Evolutionary conservation across 306 rosid genomes (phyloP).

Genomic region (Pueraria montana): DNA sequence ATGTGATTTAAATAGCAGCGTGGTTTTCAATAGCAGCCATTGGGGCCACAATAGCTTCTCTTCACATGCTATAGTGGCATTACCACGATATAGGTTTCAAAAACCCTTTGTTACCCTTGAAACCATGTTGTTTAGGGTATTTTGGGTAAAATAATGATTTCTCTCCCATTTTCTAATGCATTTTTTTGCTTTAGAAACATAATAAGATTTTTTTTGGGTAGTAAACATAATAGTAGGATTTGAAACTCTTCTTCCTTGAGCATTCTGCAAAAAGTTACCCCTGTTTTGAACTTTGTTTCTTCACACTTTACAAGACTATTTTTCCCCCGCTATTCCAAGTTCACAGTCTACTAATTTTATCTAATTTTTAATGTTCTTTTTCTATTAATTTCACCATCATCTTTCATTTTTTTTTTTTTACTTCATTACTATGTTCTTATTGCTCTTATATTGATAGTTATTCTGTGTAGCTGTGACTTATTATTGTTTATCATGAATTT

Average conservation of each 20-base stretch:
- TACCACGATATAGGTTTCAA: neutral
- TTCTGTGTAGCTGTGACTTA: neutral
- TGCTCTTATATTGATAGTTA: neutral
- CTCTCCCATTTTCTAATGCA: neutral
- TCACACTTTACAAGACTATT: neutral
- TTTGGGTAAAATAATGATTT: neutral
- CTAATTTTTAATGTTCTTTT: neutral
- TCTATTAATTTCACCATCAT: neutral
- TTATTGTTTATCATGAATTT: neutral
- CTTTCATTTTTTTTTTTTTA: conserved; percentile 7
- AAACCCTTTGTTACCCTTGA: neutral
- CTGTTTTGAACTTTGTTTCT: neutral
- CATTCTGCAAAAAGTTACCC: neutral
- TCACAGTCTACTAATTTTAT: neutral
- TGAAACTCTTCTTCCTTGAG: neutral
- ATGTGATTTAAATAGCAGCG: no score
- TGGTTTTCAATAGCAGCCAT: neutral
- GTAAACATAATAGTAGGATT: neutral
- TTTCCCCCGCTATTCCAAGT: neutral
- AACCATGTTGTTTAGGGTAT: neutral
- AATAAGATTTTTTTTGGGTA: no score
- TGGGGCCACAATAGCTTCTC: neutral
- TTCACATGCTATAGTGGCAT: neutral
- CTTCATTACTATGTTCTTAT: neutral
- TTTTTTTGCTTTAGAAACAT: neutral